phyloP scores from a whole-genome alignment of 2,329 filamentous ascomycete genomes.

The Neofusicoccum laricinum region DNA sequence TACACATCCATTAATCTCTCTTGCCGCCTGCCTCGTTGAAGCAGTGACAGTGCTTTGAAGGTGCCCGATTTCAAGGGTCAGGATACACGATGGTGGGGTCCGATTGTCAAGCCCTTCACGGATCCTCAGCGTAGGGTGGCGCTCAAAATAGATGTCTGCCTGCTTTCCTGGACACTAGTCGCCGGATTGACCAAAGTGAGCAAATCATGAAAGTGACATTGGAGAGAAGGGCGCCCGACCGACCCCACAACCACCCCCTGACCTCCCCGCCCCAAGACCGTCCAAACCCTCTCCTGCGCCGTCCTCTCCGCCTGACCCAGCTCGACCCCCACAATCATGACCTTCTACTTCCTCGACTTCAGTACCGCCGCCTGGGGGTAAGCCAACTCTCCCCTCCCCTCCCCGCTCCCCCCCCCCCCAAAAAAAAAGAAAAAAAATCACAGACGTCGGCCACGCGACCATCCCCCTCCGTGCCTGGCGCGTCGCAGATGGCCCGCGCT shows the following conservation, averaged over 20 bases:
- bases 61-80: neutral
- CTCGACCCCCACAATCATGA: constrained; percentile 15
- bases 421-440: no score
- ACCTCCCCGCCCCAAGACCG: neutral
- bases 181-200: constrained; percentile 42
- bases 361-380: constrained; percentile 16
- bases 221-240: constrained; percentile 44
- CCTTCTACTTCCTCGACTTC: constrained; percentile 20
- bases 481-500: constrained; percentile 11
- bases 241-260: neutral
- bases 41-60: neutral
- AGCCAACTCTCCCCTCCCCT: no score
- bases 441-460: constrained; percentile 18
- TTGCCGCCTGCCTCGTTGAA: neutral
- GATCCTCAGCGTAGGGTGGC: constrained; percentile 14
- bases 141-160: constrained; percentile 18
- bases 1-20: no score
- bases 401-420: no score
- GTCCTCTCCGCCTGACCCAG: constrained; percentile 17
- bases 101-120: constrained; percentile 16
- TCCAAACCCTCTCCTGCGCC: constrained; percentile 6
- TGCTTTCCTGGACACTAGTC: constrained; percentile 19
- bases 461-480: constrained; percentile 19
- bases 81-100: neutral
- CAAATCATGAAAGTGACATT: constrained; percentile 63